These are phyloP conservation scores for Chrysosporium keratinophilum DNA, from an alignment of 2,329 filamentous ascomycete species.

Conservation along the genomic window DNA sequence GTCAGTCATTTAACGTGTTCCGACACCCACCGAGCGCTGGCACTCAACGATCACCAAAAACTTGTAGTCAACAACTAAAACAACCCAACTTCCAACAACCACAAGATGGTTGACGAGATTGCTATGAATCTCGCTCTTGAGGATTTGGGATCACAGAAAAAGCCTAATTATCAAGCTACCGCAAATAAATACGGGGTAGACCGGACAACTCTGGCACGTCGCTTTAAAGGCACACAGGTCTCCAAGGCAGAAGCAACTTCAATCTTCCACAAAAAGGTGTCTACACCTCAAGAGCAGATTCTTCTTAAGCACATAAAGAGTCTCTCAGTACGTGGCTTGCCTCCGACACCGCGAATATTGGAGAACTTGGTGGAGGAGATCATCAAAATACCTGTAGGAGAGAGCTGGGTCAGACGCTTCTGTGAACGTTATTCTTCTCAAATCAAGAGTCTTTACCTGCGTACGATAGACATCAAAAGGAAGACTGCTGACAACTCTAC, in stretches of 20 bases:
- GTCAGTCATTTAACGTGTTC: too few species aligned
- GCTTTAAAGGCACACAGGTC: neutral
- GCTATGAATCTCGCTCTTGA: slow-evolving; percentile 7
- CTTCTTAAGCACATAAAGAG: neutral
- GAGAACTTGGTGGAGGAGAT: slow-evolving; percentile 4
- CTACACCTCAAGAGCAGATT: neutral
- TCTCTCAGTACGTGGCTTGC: neutral
- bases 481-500: slow-evolving; percentile 9
- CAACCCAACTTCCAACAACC: neutral
- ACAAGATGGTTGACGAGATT: slow-evolving; percentile 7
- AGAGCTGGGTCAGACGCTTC: slow-evolving; percentile 3
- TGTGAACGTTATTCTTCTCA: neutral
- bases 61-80: too few species aligned
- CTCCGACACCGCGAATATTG: neutral
- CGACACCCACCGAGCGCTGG: too few species aligned
- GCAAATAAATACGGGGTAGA: slow-evolving; percentile 2
- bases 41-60: too few species aligned
- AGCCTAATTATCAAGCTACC: slow-evolving; percentile 3
- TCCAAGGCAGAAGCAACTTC: neutral
- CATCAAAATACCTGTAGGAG: neutral
- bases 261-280: neutral
- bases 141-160: slow-evolving; percentile 8
- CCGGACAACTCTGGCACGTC: neutral
- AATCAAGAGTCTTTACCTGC: neutral
- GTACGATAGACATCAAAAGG: slow-evolving; percentile 3